phyloP scores from a whole-genome alignment of 169 alveolate genomes.

The Nephromyces sp. region DNA sequence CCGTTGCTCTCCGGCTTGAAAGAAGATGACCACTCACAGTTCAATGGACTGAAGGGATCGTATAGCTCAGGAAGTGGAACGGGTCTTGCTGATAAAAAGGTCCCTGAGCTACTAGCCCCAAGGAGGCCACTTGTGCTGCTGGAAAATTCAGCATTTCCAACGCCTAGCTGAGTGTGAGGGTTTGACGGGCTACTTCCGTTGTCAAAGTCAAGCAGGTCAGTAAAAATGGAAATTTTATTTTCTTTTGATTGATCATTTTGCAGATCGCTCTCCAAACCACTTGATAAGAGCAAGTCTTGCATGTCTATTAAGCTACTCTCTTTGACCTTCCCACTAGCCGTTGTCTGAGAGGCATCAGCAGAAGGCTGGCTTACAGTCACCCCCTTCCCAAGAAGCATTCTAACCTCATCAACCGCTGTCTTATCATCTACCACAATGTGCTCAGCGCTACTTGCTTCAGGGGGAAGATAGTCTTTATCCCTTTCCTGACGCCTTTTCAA shows the following conservation, averaged over 20 bases:
- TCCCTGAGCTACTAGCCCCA: neutral
- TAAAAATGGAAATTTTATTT: neutral
- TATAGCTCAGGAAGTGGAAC: neutral
- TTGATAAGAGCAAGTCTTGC: neutral
- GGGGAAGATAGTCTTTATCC: no score
- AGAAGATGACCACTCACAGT: neutral
- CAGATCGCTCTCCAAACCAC: neutral
- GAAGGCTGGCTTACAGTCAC: neutral
- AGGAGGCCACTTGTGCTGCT: neutral
- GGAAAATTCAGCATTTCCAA: no score
- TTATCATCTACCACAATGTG: no score
- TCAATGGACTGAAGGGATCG: neutral
- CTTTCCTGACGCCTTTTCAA: no score
- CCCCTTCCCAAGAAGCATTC: neutral
- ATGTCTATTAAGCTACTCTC: no score
- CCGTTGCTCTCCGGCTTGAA: no score
- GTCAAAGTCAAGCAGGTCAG: neutral
- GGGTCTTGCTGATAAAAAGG: neutral
- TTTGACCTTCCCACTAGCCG: no score
- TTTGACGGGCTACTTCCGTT: neutral
- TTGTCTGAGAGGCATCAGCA: neutral
- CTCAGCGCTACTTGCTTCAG: no score
- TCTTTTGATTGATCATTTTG: neutral
- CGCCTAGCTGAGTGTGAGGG: neutral
- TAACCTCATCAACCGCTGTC: no score